Conservation (phyloP, 768 basidiomycete species). For the Chalciporus piperatus region DNA sequence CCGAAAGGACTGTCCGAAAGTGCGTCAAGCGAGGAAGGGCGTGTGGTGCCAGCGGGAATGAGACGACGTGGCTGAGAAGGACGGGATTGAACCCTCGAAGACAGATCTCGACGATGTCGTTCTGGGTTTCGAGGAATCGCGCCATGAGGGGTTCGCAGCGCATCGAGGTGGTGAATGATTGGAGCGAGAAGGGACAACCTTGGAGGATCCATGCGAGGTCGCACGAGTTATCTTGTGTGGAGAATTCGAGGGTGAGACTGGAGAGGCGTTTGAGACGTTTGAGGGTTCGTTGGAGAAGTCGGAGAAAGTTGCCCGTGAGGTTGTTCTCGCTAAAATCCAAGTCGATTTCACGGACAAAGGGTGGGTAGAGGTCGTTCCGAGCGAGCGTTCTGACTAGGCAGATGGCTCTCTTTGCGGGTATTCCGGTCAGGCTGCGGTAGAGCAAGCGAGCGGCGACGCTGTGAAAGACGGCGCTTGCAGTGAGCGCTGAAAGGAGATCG, state of each 20-base stretch:
- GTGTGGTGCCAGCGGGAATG: slow-evolving; percentile 32
- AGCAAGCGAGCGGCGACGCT: slow-evolving; percentile 31
- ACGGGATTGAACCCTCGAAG: slow-evolving; percentile 50
- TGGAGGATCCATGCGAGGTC: slow-evolving; percentile 49
- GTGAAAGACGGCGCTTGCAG: slow-evolving; percentile 26
- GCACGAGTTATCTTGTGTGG: slow-evolving; percentile 32
- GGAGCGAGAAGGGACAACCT: slow-evolving; percentile 42
- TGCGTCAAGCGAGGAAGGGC: slow-evolving; percentile 47
- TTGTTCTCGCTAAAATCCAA: slow-evolving; percentile 38
- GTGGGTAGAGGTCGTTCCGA: slow-evolving; percentile 34
- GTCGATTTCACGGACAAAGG: slow-evolving; percentile 45
- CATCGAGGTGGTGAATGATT: slow-evolving; percentile 53
- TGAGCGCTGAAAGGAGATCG: slow-evolving; percentile 27
- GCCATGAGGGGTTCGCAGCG: slow-evolving; percentile 49
- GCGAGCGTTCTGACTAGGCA: slow-evolving; percentile 41
- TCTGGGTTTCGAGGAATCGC: slow-evolving; percentile 50
- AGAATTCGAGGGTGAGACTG: slow-evolving; percentile 49
- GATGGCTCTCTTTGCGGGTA: slow-evolving; percentile 31
- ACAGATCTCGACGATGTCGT: slow-evolving; percentile 47
- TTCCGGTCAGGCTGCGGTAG: slow-evolving; percentile 37
- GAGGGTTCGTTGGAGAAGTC: slow-evolving; percentile 46
- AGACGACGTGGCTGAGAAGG: slow-evolving; percentile 2
- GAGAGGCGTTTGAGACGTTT: slow-evolving; percentile 37
- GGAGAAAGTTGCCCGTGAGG: slow-evolving; percentile 49
- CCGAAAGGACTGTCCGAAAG: slow-evolving; percentile 55